Evolutionary conservation across 2,329 filamentous ascomycete species (phyloP).

Genomic region (Aschersonia sp.): DNA sequence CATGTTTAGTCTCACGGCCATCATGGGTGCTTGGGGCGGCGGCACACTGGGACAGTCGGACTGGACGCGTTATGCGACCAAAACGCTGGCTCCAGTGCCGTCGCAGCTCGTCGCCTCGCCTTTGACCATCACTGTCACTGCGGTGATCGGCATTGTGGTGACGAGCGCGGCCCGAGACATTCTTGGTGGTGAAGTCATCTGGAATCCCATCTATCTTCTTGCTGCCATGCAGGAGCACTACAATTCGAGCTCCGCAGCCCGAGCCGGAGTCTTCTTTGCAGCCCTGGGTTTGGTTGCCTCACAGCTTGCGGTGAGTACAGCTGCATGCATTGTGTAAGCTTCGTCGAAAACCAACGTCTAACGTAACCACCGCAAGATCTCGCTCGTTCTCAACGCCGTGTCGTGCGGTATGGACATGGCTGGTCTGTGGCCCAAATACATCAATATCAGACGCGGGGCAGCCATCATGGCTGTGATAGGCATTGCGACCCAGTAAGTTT

Average conservation of each 20-base stretch:
- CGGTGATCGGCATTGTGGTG: conserved; percentile 12
- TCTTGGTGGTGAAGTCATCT: conserved; percentile 10
- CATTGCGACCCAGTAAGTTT: conserved; percentile 12
- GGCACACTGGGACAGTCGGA: conserved; percentile 14
- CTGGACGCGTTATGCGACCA: conserved; percentile 13
- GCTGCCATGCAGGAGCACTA: conserved; percentile 13
- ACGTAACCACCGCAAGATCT: conserved; percentile 3
- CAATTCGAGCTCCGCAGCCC: conserved; percentile 8
- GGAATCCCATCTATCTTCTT: conserved; percentile 12
- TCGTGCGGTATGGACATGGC: conserved; percentile 40
- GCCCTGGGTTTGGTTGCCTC: conserved; percentile 11
- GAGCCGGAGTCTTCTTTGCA: conserved; percentile 13
- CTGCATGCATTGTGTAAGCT: no score
- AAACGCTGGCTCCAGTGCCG: conserved; percentile 6
- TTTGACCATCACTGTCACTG: conserved; percentile 12
- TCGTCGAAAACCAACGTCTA: neutral
- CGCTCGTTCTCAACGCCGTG: conserved; percentile 28
- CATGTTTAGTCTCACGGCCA: conserved; percentile 15
- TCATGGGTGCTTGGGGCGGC: conserved; percentile 12
- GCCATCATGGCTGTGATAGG: conserved; percentile 30
- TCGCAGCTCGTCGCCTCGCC: conserved; percentile 11
- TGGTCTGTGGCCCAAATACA: conserved; percentile 33
- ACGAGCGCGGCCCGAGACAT: conserved; percentile 10
- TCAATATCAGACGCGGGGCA: conserved; percentile 40
- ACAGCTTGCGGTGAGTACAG: conserved; percentile 10